Evolutionary conservation across 2,329 filamentous ascomycete species (phyloP), one percentile per base, ranked within the genome.

Genomic region (Venturia carpophila): DNA sequence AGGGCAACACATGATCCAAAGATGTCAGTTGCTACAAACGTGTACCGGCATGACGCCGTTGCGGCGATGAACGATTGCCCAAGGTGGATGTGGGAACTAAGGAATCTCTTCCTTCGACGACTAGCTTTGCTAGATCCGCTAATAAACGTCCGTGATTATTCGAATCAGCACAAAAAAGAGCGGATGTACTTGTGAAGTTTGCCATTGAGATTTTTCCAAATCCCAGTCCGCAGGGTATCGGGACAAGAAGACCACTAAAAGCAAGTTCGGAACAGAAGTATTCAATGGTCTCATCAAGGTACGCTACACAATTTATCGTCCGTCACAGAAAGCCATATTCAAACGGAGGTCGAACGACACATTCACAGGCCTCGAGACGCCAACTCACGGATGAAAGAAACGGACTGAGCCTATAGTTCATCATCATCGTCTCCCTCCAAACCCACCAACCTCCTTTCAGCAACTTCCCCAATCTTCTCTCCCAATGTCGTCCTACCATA

Each of bases 381-480:
- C 42, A 42, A 9, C 19, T n/a, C 49, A 56, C 15, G 17, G 3
- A 63, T 5, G 39, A 41, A 15, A 41, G 15, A 41, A 41, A 41
- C 39, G 4, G 15, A 6, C 39, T 9, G 15, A 6, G n/a, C 61
- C 41, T 27, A 19, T 24, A 34, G 24, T 56, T 13, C 11, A 9
- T 34, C 27, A 21, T 58, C 37, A 42, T 73, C 72, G n/a, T 85
- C 83, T 21, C 84, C 87, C 24, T 84, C 84, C 73, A 84, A 77
- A 10, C 84, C 86, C 66, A 82, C 80, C 49, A 87, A 76, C 72
- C 86, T 82, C 72, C 80, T 81, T 79, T 97, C 92, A 0, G 87
- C 92, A 71, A 94, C 71, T 73, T 95, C 90, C 63, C 87, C 83
- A 72, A 99, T 97, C 84, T 97, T 97, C 71, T 93, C 91, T 52